Evolutionary conservation across 2,329 filamentous ascomycete species (phyloP), one percentile per base, ranked within the genome.

Genomic region (Xylariaceae sp.): DNA sequence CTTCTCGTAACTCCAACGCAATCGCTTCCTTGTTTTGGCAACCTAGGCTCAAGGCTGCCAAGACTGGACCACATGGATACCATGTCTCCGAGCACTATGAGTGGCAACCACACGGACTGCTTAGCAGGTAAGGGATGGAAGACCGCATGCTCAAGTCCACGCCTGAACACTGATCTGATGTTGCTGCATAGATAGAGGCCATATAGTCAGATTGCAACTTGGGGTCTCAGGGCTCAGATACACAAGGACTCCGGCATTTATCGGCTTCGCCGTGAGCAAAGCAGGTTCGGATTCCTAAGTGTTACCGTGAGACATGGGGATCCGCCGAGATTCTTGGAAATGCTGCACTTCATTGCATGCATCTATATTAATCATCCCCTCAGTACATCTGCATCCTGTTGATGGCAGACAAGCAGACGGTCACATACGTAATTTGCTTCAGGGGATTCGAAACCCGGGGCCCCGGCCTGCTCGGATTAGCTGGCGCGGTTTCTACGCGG

Each of bases 301-400:
- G 29, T 49, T 41, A 22, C 18, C 13, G 13, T 47, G 29, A 19
- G 21, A 53, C 29, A 40, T 42, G 15, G 40, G 19, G 47, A 15
- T 50, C 32, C 50, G 53, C 40, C 22, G 32, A 46, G 40, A 30
- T 48, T 44, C 29, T 9, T 54, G 37, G 21, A 45, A 48, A 44
- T 47, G 43, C 19, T 40, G 29, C 42, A 36, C 40, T 43, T 51
- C 32, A 12, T n/a, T 40, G 21, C 39, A 30, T 46, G 32, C 42
- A 9, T 32, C 13, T 51, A 37, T 53, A 32, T 45, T 53, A 39
- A 13, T 13, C 21, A 47, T 41, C 16, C 29, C 36, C 46, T 36
- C 41, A 29, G 30, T 22, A 43, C 26, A 47, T 51, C 34, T 32
- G 16, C 47, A 19, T 48, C 16, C n/a, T 19, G 26, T 30, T 10